These are phyloP conservation scores for Acanthamoeba sp. DNA, from an alignment of 208 protist species.

Conservation along the genomic window DNA sequence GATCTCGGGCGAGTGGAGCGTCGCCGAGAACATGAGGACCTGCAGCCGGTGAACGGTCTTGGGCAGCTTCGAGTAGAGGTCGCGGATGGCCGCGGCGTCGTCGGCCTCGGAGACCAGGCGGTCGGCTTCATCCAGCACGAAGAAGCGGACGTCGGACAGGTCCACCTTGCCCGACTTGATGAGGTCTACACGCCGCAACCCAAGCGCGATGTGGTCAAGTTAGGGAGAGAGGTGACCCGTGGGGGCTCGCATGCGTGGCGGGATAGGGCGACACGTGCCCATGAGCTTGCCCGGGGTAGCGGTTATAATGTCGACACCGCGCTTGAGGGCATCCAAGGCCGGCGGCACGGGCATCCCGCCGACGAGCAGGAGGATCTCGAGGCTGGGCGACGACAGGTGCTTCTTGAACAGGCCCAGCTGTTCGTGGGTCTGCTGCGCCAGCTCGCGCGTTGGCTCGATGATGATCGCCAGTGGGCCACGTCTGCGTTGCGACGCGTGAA, in stretches of 20 bases:
- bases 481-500: background rate
- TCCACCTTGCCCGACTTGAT: slow-evolving; percentile 74
- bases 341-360: slow-evolving; percentile 76
- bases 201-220: no score
- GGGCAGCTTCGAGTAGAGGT: slow-evolving; percentile 74
- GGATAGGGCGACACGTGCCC: slow-evolving; percentile 64
- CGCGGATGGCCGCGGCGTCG: slow-evolving; percentile 19
- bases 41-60: slow-evolving; percentile 78
- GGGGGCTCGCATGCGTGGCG: no score
- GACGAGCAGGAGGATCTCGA: slow-evolving; percentile 76
- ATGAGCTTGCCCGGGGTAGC: slow-evolving; percentile 85
- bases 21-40: slow-evolving; percentile 89
- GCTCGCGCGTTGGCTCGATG: slow-evolving; percentile 86
- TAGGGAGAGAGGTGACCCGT: no score
- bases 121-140: slow-evolving; percentile 91
- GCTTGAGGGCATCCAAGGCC: slow-evolving; percentile 42
- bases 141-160: slow-evolving; percentile 83
- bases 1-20: slow-evolving; percentile 86
- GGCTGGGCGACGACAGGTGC: slow-evolving; percentile 75
- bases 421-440: slow-evolving; percentile 85
- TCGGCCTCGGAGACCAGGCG: slow-evolving; percentile 78
- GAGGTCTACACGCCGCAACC: no score
- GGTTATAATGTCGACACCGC: slow-evolving; percentile 87
- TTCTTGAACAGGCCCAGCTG: slow-evolving; percentile 79
- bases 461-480: slow-evolving; percentile 78